phyloP scores from a whole-genome alignment of 2,329 filamentous ascomycete genomes.

The Peltaster fructicola region DNA sequence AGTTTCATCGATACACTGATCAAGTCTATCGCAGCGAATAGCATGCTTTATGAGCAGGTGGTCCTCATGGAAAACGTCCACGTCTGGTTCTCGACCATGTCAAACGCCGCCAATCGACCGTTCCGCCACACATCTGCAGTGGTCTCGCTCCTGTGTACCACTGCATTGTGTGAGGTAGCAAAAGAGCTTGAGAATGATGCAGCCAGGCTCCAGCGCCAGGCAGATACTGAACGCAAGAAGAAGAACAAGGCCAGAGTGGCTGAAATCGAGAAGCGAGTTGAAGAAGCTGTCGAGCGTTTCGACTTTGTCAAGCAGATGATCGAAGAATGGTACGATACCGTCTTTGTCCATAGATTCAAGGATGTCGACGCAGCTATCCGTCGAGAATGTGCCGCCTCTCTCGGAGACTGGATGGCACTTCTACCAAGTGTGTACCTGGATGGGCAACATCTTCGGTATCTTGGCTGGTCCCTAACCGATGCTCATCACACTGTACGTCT shows the following conservation, averaged over 20 bases:
- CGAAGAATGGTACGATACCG: conserved; percentile 73
- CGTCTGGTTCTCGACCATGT: conserved; percentile 80
- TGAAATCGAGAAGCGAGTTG: conserved; percentile 53
- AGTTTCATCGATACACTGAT: conserved; percentile 67
- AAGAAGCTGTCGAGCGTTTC: conserved; percentile 51
- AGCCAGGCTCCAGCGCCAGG: conserved; percentile 59
- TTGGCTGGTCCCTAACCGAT: conserved; percentile 92
- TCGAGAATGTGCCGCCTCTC: conserved; percentile 68
- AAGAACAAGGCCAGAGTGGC: conserved; percentile 52
- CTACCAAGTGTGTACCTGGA: conserved; percentile 83
- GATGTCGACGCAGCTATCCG: conserved; percentile 83
- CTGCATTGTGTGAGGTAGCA: conserved; percentile 56
- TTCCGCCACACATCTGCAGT: conserved; percentile 91
- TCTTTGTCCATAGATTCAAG: conserved; percentile 90
- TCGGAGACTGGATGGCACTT: conserved; percentile 75
- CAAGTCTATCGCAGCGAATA: conserved; percentile 62
- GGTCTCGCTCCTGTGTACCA: conserved; percentile 62
- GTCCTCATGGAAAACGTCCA: conserved; percentile 76
- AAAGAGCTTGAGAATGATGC: conserved; percentile 53
- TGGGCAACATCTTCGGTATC: conserved; percentile 73
- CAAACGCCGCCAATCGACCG: conserved; percentile 67
- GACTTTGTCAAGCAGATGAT: conserved; percentile 55
- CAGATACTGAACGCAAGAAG: conserved; percentile 59
- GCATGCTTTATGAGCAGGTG: conserved; percentile 57
- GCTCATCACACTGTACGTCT: conserved; percentile 53